These are phyloP conservation scores for Penicillium maclennaniae DNA, from an alignment of 495 filamentous ascomycete genomes.

Conservation along the genomic window DNA sequence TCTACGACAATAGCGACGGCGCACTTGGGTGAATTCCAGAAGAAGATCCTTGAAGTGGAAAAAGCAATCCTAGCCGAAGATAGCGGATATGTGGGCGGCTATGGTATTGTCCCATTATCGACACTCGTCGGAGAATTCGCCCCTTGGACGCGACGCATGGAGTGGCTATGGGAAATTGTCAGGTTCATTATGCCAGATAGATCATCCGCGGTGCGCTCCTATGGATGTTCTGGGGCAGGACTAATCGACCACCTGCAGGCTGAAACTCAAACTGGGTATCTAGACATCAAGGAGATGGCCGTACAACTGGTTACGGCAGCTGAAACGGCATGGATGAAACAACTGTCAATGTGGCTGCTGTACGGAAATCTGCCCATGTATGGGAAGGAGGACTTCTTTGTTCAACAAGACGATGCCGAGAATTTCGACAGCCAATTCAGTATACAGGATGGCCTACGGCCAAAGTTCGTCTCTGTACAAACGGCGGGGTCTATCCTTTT, in stretches of 20 bases:
- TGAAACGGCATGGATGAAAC: conserved; percentile 87
- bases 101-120: conserved; percentile 87
- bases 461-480: conserved; percentile 69
- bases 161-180: conserved; percentile 78
- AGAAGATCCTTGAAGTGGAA: conserved; percentile 81
- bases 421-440: conserved; percentile 48
- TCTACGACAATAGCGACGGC: conserved; percentile 68
- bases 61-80: conserved; percentile 68
- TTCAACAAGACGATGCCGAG: conserved; percentile 47
- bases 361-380: conserved; percentile 77
- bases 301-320: conserved; percentile 67
- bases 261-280: conserved; percentile 82
- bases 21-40: conserved; percentile 76
- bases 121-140: conserved; percentile 78
- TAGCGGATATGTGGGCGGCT: conserved; percentile 73
- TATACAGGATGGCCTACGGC: conserved; percentile 55
- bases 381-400: conserved; percentile 77
- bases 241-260: conserved; percentile 72
- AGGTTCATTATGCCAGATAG: conserved; percentile 55
- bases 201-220: conserved; percentile 15
- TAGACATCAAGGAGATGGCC: conserved; percentile 74
- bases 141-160: conserved; percentile 75
- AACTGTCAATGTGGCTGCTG: conserved; percentile 82
- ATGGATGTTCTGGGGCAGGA: conserved; percentile 55
- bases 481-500: conserved; percentile 84